Evolutionary conservation across 1,284 basidiomycete species (phyloP), one percentile per base, ranked within the genome.

Genomic region (Naganishia sp.): DNA sequence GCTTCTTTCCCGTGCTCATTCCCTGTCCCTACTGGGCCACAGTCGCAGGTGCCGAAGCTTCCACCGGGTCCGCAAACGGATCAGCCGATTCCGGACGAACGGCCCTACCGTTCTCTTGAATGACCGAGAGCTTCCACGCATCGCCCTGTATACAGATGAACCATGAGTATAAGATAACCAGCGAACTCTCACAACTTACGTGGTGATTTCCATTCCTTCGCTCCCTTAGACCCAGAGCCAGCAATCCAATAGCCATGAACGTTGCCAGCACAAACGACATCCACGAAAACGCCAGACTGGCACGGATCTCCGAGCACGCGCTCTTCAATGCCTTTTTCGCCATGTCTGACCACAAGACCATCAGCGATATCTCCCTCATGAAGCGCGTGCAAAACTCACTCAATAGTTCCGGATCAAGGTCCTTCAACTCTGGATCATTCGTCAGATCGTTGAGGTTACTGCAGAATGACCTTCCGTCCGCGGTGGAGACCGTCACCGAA

Each of bases 211-310:
- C 59, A 25, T 61, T 61, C 39, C 39, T 43, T 39, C 59, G 39
- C 42, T 61, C 59, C n/a, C 56, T 55, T 5, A 61, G 45, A 10
- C 64, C 68, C 16, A 74, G 52, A n/a, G 60, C 60, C 28, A 69
- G 28, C 21, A 70, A 36, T 52, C 69, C 71, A 1, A 55, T 69
- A 16, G 69, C 31, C 21, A 68, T 57, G 15, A 70, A 25, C 21
- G 72, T 73, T 6, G 63, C 33, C 42, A 69, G 31, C 33, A 73
- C 60, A 54, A 71, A 72, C 2, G 65, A 70, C 64, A 75, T 73
- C 72, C 72, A 73, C 45, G 72, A 54, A 64, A 75, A 73, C 0
- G 73, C 73, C 15, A 74, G 69, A 57, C 71, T 65, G 28, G 73
- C 73, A 28, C 73, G 70, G 5, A 73, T 53, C 48, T 73, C 70